Conservation (phyloP, 2,329 filamentous ascomycete species). For the Aspergillus sclerotialis region DNA sequence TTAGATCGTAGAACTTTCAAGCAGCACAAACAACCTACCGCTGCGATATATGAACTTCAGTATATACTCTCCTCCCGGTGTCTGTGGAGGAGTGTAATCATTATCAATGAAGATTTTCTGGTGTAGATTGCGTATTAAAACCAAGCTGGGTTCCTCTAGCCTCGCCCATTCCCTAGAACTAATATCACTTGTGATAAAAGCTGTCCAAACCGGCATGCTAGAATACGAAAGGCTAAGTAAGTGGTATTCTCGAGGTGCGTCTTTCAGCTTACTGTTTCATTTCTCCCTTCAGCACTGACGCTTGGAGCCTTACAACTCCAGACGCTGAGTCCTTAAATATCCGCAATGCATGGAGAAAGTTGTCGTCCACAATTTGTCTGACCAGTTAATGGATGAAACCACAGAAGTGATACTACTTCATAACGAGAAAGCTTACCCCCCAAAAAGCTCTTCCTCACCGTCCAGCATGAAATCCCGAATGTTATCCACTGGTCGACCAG, state of each 20-base stretch:
- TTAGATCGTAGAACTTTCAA: no score
- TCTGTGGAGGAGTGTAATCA: no score
- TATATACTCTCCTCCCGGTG: no score
- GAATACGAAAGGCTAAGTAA: neutral
- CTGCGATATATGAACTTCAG: no score
- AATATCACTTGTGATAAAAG: constrained; percentile 46
- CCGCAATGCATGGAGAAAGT: constrained; percentile 48
- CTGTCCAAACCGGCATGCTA: constrained; percentile 55
- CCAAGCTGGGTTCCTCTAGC: no score
- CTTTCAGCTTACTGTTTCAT: constrained; percentile 42
- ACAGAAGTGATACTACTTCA: no score
- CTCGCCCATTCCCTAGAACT: constrained; percentile 43
- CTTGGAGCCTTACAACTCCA: constrained; percentile 49
- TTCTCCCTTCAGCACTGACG: constrained; percentile 47
- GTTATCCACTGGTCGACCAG: constrained; percentile 28
- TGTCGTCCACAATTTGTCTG: constrained; percentile 47
- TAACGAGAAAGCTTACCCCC: constrained; percentile 40
- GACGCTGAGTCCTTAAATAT: constrained; percentile 47
- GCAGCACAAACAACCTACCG: no score
- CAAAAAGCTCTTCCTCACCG: constrained; percentile 43
- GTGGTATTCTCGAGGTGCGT: neutral
- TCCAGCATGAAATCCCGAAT: constrained; percentile 46
- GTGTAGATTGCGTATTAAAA: no score
- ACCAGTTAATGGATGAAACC: no score
- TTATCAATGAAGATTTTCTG: no score